Evolutionary conservation across 2,329 filamentous ascomycete species (phyloP).

Genomic region (Aureobasidium sp.): DNA sequence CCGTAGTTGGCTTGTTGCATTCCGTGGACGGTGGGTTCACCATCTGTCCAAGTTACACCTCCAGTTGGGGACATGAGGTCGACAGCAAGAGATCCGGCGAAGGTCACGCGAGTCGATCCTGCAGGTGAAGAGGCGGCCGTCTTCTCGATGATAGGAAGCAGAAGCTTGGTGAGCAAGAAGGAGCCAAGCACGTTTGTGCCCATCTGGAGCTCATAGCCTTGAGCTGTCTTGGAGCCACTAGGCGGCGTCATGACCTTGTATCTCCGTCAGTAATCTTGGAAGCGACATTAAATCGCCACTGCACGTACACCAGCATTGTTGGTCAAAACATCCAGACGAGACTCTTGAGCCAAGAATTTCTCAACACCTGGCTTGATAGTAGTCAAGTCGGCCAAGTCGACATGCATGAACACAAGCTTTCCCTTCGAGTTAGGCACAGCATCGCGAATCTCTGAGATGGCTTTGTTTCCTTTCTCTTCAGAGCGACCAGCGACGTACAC

Average conservation of each 20-base stretch:
- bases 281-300: not conserved
- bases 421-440: constrained; percentile 31
- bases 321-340: constrained; percentile 32
- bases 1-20: constrained; percentile 19
- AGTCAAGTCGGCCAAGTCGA: constrained; percentile 35
- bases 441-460: constrained; percentile 38
- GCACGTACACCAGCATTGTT: constrained; percentile 32
- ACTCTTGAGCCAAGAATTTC: constrained; percentile 27
- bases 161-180: constrained; percentile 24
- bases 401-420: constrained; percentile 34
- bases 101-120: constrained; percentile 23
- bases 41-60: constrained; percentile 17
- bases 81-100: constrained; percentile 22
- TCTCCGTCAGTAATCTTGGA: not conserved
- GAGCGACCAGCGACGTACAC: constrained; percentile 49
- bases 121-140: constrained; percentile 18
- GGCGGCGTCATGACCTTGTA: constrained; percentile 23
- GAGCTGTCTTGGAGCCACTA: constrained; percentile 23
- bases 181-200: constrained; percentile 28
- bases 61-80: constrained; percentile 16
- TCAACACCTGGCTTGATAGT: constrained; percentile 27
- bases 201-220: constrained; percentile 18
- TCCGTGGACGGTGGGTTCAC: constrained; percentile 14
- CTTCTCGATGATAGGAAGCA: constrained; percentile 22
- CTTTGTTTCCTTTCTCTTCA: constrained; percentile 35